Evolutionary conservation across 768 basidiomycete genomes (phyloP), one percentile per base, ranked within the genome.

Genomic region (Amanita polypyramis): DNA sequence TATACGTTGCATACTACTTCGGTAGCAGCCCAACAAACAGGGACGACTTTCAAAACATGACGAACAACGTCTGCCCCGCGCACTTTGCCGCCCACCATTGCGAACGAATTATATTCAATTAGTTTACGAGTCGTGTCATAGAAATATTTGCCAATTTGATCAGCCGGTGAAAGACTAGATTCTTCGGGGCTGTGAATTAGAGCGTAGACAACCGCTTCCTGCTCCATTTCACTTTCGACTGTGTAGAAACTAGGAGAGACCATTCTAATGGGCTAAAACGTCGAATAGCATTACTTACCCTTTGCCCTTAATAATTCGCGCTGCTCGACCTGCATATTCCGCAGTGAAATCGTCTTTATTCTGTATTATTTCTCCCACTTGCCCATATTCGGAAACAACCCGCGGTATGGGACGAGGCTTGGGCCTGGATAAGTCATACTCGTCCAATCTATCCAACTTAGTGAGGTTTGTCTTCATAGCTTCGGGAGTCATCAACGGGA

Each of bases 401-500:
- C 62, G 57, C 4, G 62, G 45, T 0, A 59, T 41, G 0, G 48
- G 43, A 12, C 56, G 56, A 5, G 56, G 49, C 27, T 55, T 63
- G 0, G 87, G 85, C 27, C 78, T 68, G 27, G 61, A 58, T 17
- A 80, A 42, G 49, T 78, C 70, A 53, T 90, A 91, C 39, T 73
- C 62, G 21, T 75, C 67, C 14, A 66, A 49, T 19, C 75, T 64
- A 34, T 74, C 73, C 30, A 89, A 56, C 27, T 85, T 75, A 44
- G 59, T 69, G 47, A 90, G 65, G 58, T 80, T 60, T 1, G 56
- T 63, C 50, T 75, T 65, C 86, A 90, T 89, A 2, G 78, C 61
- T 0, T 71, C 67, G 3, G 88, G 89, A 0, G 82, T 85, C 79
- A 90, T 81, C 37, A 91, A 70, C n/a, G 89, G 85, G 80, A 90